A percentile compares a stretch with the other conserved stretches of the same genome.
Evolutionary conservation across 2,329 filamentous ascomycete species (phyloP).

Genomic region (Talaromyces piceae): DNA sequence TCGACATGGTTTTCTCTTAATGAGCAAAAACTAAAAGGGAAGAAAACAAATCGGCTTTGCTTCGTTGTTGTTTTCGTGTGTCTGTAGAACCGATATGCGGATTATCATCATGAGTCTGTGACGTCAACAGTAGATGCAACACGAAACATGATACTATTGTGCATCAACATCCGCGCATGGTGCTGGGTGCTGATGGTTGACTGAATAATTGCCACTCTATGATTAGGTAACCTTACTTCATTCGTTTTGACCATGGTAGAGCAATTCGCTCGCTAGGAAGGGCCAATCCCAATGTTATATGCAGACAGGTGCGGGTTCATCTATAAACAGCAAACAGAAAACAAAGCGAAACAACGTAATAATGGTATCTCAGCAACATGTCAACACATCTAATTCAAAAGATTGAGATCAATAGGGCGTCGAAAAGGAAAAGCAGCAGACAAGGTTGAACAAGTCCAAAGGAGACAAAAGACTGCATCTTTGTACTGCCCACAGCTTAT

Average conservation of each 20-base stretch:
- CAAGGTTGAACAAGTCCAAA: not conserved
- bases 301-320: not conserved
- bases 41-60: too few species aligned
- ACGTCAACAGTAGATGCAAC: not conserved
- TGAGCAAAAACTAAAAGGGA: too few species aligned
- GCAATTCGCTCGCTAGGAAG: not conserved
- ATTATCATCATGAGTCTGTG: too few species aligned
- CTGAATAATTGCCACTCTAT: not conserved
- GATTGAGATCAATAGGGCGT: not conserved
- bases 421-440: not conserved
- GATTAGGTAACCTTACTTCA: not conserved
- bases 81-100: too few species aligned
- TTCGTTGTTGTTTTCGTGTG: too few species aligned
- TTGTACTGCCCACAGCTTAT: slow-evolving; percentile 1
- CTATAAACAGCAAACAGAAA: slow-evolving; percentile 1
- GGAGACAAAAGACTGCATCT: not conserved
- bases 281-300: not conserved
- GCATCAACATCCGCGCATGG: too few species aligned
- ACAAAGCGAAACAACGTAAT: too few species aligned
- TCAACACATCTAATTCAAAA: slow-evolving; percentile 1
- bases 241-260: not conserved
- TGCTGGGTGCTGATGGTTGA: not conserved
- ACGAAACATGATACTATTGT: not conserved
- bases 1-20: not conserved
- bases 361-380: slow-evolving; percentile 9